Conservation (phyloP, 2,329 filamentous ascomycete species). For the Coniella lustricola region DNA sequence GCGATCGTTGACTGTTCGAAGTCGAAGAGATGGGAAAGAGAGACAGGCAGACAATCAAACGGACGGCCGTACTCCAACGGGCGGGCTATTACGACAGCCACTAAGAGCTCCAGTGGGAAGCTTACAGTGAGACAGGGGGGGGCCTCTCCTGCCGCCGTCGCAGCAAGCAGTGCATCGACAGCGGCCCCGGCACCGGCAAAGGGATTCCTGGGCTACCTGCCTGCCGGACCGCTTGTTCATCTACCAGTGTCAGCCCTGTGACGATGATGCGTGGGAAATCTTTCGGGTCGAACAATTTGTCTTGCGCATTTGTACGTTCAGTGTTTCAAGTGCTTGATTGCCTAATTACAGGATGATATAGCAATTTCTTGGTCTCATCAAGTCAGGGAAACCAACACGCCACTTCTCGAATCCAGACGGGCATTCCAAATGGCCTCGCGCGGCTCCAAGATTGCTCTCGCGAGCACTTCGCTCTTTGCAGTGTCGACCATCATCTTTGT, state of each 20-base stretch:
- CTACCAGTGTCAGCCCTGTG: neutral
- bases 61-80: no score
- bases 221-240: constrained; percentile 6
- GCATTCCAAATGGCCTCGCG: constrained; percentile 64
- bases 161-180: neutral
- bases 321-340: neutral
- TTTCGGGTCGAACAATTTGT: neutral
- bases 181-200: neutral
- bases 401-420: neutral
- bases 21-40: neutral
- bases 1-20: neutral
- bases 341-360: constrained; percentile 1
- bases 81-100: constrained; percentile 5
- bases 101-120: constrained; percentile 11
- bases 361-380: neutral
- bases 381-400: no score
- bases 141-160: no score
- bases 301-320: neutral
- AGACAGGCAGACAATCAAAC: neutral
- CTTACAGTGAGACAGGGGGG: neutral
- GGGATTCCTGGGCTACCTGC: neutral
- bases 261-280: constrained; percentile 1
- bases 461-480: constrained; percentile 69
- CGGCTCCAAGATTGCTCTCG: constrained; percentile 79
- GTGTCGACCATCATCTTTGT: constrained; percentile 74